Evolutionary conservation across 352 stramenopile species (phyloP).

Genomic region (Phytopythium aichiense): DNA sequence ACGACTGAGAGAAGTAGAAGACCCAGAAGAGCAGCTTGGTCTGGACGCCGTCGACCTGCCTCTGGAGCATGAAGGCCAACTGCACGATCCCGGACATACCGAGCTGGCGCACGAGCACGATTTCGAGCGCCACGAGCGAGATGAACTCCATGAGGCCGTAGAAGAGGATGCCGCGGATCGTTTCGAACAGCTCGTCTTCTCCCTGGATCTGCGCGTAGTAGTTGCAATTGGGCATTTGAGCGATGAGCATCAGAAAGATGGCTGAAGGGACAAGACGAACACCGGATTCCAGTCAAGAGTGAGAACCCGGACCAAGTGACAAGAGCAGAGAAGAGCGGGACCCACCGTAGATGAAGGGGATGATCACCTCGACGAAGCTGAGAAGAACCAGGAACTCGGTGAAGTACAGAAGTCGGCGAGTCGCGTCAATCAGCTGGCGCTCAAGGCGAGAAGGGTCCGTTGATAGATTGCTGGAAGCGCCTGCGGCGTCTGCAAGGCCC

Average conservation of each 20-base stretch:
- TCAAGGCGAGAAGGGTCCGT: background rate
- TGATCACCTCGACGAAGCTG: slow-evolving; percentile 29
- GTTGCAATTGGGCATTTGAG: slow-evolving; percentile 27
- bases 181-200: slow-evolving; percentile 18
- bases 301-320: background rate
- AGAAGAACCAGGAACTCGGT: slow-evolving; percentile 24
- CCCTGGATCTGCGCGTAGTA: slow-evolving; percentile 25
- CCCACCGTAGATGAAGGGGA: slow-evolving; percentile 24
- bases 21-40: slow-evolving; percentile 40
- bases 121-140: slow-evolving; percentile 24
- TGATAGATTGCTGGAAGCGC: background rate
- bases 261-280: slow-evolving; percentile 7
- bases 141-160: slow-evolving; percentile 33
- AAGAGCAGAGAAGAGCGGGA: slow-evolving; percentile 1
- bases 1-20: slow-evolving; percentile 28
- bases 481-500: background rate
- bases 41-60: slow-evolving; percentile 25
- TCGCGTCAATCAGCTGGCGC: slow-evolving; percentile 8
- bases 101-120: slow-evolving; percentile 21
- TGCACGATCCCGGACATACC: slow-evolving; percentile 21
- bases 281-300: background rate
- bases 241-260: slow-evolving; percentile 20
- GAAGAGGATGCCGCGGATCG: slow-evolving; percentile 26
- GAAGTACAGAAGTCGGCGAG: slow-evolving; percentile 15
- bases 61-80: slow-evolving; percentile 35